Evolutionary conservation across 192 early-diverging fungal species (phyloP).

Genomic region (Spinellus fusiger): DNA sequence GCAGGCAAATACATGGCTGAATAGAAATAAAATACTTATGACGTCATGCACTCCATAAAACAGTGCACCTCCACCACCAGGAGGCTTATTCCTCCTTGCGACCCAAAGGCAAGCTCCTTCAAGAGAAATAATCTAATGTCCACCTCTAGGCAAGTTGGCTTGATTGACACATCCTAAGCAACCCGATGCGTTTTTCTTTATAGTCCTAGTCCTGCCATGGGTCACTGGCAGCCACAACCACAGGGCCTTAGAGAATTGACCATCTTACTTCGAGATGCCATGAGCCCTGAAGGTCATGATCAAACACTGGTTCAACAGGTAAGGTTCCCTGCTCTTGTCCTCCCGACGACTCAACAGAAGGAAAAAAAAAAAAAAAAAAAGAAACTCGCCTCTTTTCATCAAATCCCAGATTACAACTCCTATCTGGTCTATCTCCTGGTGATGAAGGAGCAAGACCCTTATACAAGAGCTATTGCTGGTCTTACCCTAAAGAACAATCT

Average conservation of each 20-base stretch:
- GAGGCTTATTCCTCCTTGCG: no score
- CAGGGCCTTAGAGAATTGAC: constrained; percentile 63
- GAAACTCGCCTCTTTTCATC: constrained; percentile 70
- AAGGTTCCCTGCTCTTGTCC: constrained; percentile 17
- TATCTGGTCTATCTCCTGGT: constrained; percentile 85
- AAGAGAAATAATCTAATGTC: no score
- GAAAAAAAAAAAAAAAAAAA: constrained; percentile 23
- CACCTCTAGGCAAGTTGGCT: no score
- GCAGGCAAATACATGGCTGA: constrained; percentile 16
- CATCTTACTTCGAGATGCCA: constrained; percentile 63
- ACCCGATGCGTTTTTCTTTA: no score
- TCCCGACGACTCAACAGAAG: neutral
- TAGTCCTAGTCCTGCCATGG: constrained; percentile 15
- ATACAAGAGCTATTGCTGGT: constrained; percentile 80
- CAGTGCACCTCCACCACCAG: no score
- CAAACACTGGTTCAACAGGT: constrained; percentile 70
- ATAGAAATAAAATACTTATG: neutral
- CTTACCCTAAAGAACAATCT: constrained; percentile 78
- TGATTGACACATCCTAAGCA: no score
- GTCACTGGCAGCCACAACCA: constrained; percentile 65
- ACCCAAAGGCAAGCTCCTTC: no score
- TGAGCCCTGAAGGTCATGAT: constrained; percentile 58
- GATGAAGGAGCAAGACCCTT: constrained; percentile 56
- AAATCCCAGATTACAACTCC: constrained; percentile 83
- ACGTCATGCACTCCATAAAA: no score